These are phyloP conservation scores for Pleurotus sapidus DNA, from an alignment of 768 basidiomycete genomes.

Conservation along the genomic window DNA sequence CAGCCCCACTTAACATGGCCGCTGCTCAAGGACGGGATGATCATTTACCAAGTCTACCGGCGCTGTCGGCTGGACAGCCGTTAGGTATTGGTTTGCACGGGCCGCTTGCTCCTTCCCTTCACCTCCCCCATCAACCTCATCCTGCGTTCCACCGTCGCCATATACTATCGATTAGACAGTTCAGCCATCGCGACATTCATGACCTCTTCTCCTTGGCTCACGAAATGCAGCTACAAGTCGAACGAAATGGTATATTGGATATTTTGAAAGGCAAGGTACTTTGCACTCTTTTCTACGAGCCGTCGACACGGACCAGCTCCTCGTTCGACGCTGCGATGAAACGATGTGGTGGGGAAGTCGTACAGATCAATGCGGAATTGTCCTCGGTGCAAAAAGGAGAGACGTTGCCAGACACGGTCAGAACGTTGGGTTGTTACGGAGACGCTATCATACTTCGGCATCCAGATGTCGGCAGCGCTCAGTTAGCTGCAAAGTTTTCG, in stretches of 20 bases:
- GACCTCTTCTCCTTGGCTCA: constrained; percentile 92
- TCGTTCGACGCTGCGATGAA: constrained; percentile 99
- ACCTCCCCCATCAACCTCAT: constrained; percentile 57
- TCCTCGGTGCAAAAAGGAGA: constrained; percentile 96
- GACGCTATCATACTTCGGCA: constrained; percentile 95
- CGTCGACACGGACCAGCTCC: constrained; percentile 91
- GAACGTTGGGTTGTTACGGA: constrained; percentile 92
- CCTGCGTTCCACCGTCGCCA: constrained; percentile 92
- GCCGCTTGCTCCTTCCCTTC: constrained; percentile 28
- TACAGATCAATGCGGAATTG: constrained; percentile 74
- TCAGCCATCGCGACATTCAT: constrained; percentile 84
- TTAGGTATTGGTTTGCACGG: constrained; percentile 27
- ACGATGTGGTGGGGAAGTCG: constrained; percentile 92
- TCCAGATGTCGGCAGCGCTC: constrained; percentile 91
- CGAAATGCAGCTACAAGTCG: constrained; percentile 96
- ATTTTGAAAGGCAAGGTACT: constrained; percentile 89
- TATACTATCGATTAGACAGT: constrained; percentile 93
- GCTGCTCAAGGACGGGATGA: neutral
- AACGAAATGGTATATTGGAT: constrained; percentile 85
- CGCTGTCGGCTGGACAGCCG: constrained; percentile 16
- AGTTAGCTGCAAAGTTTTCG: constrained; percentile 93
- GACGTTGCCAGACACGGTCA: constrained; percentile 86
- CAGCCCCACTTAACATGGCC: neutral
- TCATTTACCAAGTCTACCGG: constrained; percentile 19
- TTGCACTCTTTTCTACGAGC: constrained; percentile 93